phyloP scores from a whole-genome alignment of 2,329 filamentous ascomycete genomes.

The Claviceps fusiformis region DNA sequence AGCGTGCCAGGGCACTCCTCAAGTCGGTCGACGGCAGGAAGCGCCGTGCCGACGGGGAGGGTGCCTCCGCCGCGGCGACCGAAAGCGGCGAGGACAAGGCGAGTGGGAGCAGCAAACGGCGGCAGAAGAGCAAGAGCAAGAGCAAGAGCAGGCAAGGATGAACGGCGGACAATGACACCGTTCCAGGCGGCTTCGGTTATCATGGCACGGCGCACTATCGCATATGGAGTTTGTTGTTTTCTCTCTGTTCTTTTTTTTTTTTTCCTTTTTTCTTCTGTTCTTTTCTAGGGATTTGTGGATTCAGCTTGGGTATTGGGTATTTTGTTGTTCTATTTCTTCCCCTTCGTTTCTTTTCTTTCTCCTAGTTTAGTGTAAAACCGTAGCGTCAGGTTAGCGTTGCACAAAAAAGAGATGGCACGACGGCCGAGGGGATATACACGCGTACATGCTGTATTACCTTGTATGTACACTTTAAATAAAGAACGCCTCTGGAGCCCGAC shows the following conservation, averaged over 20 bases:
- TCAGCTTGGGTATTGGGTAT: neutral
- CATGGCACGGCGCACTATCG: neutral
- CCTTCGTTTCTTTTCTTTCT: too few relatives aligned
- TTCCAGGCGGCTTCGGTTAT: neutral
- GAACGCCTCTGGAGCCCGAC: too few relatives aligned
- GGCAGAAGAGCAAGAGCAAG: conserved; percentile 13
- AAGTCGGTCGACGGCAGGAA: conserved; percentile 34
- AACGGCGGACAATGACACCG: too few relatives aligned
- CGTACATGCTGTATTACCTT: too few relatives aligned
- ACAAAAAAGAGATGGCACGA: too few relatives aligned
- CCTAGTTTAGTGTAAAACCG: too few relatives aligned
- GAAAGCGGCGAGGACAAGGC: conserved; percentile 12
- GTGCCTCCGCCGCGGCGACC: conserved; percentile 10
- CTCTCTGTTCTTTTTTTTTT: too few relatives aligned
- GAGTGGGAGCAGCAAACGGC: conserved; percentile 10
- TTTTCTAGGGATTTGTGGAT: neutral
- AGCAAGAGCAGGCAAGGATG: conserved; percentile 11
- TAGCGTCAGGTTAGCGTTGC: too few relatives aligned
- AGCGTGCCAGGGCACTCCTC: conserved; percentile 37
- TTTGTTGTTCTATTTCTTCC: too few relatives aligned
- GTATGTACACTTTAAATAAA: too few relatives aligned
- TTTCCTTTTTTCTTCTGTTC: too few relatives aligned
- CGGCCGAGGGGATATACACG: too few relatives aligned
- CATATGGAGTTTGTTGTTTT: neutral
- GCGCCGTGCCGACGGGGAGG: conserved; percentile 22